phyloP scores from a whole-genome alignment of 2,329 filamentous ascomycete genomes.

The Xylaria polymorpha region DNA sequence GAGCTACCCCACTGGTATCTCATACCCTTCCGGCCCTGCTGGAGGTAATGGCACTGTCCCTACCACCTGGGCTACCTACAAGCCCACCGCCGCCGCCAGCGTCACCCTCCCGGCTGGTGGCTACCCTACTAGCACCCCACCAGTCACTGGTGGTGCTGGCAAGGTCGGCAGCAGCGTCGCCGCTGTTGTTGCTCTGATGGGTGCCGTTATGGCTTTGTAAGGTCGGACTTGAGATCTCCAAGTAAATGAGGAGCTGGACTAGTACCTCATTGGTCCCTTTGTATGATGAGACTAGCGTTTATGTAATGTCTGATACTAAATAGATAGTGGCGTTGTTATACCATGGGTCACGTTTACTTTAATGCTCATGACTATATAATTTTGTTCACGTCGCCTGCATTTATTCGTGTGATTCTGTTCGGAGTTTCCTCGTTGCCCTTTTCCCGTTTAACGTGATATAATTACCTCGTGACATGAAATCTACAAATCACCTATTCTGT shows the following conservation, averaged over 20 bases:
- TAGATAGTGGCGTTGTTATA: conserved; percentile 29
- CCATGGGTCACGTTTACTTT: conserved; percentile 23
- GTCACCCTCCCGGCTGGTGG: conserved; percentile 9
- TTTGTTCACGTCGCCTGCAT: not conserved
- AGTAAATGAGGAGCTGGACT: conserved; percentile 10
- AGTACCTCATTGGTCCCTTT: not conserved
- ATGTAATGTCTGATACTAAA: conserved; percentile 31
- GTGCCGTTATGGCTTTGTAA: conserved; percentile 42
- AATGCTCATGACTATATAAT: conserved; percentile 33
- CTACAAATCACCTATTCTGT: no score
- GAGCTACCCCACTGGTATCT: conserved; percentile 4
- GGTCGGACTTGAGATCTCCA: conserved; percentile 29
- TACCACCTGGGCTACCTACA: conserved; percentile 22
- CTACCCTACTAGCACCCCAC: conserved; percentile 25
- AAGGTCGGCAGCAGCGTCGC: conserved; percentile 45
- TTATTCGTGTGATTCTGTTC: not conserved
- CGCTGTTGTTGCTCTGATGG: conserved; percentile 42
- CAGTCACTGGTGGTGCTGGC: conserved; percentile 39
- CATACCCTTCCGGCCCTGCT: conserved; percentile 18
- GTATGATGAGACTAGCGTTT: conserved; percentile 13
- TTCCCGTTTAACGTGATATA: no score
- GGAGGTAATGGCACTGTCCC: conserved; percentile 25
- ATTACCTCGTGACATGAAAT: no score
- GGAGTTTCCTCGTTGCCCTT: not conserved
- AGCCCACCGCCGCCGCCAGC: conserved; percentile 19